Percentiles rank a stretch among this genome's conserved stretches.
Conservation (phyloP, 1,139 yeast species). For the Suhomyces bokatorum region DNA sequence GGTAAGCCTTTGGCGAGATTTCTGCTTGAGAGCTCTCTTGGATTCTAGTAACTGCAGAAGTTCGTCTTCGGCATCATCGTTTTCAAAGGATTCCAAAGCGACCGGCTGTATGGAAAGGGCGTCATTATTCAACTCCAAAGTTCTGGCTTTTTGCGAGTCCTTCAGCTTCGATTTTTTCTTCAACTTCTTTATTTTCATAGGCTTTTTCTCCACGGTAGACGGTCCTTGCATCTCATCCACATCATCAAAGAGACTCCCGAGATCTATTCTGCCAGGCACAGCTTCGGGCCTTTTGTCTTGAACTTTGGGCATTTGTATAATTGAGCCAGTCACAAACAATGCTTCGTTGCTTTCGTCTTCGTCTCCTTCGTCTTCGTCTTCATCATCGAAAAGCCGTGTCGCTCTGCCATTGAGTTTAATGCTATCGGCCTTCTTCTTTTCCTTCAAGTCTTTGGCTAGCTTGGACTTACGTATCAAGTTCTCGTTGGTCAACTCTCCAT, state of each 20-base stretch:
- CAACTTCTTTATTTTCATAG: slow-evolving; percentile 43
- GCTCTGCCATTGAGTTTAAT: slow-evolving; percentile 29
- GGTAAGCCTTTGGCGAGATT: slow-evolving; percentile 27
- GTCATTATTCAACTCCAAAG: slow-evolving; percentile 14
- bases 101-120: slow-evolving; percentile 25
- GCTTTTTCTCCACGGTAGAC: slow-evolving; percentile 21
- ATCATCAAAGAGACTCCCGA: slow-evolving; percentile 26
- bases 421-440: slow-evolving; percentile 26
- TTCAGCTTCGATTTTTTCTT: slow-evolving; percentile 18
- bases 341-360: slow-evolving; percentile 14
- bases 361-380: slow-evolving; percentile 20
- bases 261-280: slow-evolving; percentile 9
- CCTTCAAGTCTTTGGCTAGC: slow-evolving; percentile 24
- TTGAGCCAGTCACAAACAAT: slow-evolving; percentile 15
- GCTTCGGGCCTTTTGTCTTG: slow-evolving; percentile 15
- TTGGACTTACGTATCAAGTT: slow-evolving; percentile 34
- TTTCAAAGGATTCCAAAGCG: slow-evolving; percentile 25
- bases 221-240: slow-evolving; percentile 28
- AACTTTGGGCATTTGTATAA: slow-evolving; percentile 8
- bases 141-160: slow-evolving; percentile 19
- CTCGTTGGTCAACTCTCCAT: slow-evolving; percentile 48
- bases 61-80: slow-evolving; percentile 44
- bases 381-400: slow-evolving; percentile 16
- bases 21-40: slow-evolving; percentile 43
- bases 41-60: slow-evolving; percentile 42